phyloP scores from a whole-genome alignment of 2,329 filamentous ascomycete species.

The Penicillium sp. region DNA sequence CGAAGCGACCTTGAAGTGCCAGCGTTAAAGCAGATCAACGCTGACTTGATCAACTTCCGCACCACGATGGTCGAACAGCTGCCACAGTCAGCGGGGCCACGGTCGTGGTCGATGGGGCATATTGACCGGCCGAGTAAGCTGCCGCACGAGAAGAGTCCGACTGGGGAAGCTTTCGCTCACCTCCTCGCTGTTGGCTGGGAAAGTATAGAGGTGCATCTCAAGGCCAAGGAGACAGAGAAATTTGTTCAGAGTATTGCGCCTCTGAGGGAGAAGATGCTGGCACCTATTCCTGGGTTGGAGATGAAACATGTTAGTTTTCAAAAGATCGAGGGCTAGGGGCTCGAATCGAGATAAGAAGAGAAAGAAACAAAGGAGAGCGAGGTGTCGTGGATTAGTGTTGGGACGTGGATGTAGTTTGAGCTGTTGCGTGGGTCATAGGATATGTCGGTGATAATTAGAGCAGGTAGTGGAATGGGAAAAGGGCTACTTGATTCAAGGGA shows the following conservation, averaged over 20 bases:
- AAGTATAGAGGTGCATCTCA: slow-evolving; percentile 43
- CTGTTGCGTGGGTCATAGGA: slow-evolving; percentile 2
- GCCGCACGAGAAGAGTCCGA: slow-evolving; percentile 30
- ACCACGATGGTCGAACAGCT: slow-evolving; percentile 25
- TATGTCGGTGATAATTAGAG: slow-evolving; percentile 4
- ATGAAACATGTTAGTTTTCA: slow-evolving; percentile 41
- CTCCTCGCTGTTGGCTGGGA: slow-evolving; percentile 46
- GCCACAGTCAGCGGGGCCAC: slow-evolving; percentile 22
- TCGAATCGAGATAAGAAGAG: not conserved
- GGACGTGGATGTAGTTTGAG: not conserved
- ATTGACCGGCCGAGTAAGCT: slow-evolving; percentile 30
- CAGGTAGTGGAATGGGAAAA: not conserved
- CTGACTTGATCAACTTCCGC: slow-evolving; percentile 34
- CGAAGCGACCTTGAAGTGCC: slow-evolving; percentile 25
- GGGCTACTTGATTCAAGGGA: slow-evolving; percentile 16
- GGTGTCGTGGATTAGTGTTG: not conserved
- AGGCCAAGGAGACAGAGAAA: slow-evolving; percentile 38
- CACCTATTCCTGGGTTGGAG: slow-evolving; percentile 34
- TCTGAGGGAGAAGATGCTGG: slow-evolving; percentile 36
- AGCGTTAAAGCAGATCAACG: slow-evolving; percentile 24
- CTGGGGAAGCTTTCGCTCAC: slow-evolving; percentile 37
- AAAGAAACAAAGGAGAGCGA: not conserved
- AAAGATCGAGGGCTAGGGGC: slow-evolving; percentile 17
- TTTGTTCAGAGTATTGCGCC: slow-evolving; percentile 38
- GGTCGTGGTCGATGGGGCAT: slow-evolving; percentile 31